These are phyloP conservation scores for Alternaria hordeiaustralica DNA, from an alignment of 2,329 filamentous ascomycete genomes.

Conservation along the genomic window DNA sequence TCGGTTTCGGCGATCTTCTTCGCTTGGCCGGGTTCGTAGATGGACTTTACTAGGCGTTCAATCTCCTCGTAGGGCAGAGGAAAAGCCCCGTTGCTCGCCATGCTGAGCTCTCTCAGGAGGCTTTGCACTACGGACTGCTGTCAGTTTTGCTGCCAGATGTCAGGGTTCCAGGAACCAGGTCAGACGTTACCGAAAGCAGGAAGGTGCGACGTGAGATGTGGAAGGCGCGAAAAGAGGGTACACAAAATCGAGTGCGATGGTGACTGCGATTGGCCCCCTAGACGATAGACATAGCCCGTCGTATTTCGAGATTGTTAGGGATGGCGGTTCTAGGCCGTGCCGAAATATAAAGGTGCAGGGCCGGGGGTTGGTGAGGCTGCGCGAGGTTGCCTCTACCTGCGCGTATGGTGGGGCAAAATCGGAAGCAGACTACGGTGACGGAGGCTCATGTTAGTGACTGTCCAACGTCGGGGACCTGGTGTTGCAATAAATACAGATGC, in stretches of 20 bases:
- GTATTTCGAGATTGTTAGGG: neutral
- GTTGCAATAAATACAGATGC: neutral
- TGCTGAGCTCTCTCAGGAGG: slow-evolving; percentile 9
- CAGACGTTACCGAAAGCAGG: slow-evolving; percentile 2
- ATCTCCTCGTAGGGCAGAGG: slow-evolving; percentile 44
- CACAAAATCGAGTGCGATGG: neutral
- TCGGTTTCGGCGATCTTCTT: slow-evolving; percentile 65
- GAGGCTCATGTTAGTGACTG: slow-evolving; percentile 22
- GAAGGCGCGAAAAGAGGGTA: neutral
- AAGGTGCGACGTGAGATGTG: slow-evolving; percentile 3
- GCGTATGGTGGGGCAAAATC: slow-evolving; percentile 16
- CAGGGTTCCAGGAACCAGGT: slow-evolving; percentile 2
- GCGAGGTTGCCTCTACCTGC: slow-evolving; percentile 19
- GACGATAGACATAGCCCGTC: neutral
- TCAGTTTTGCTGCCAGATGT: neutral
- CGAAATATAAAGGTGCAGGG: neutral
- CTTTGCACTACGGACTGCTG: neutral
- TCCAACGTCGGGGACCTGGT: neutral
- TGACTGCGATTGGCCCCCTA: neutral
- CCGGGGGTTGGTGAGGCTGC: neutral
- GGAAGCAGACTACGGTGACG: slow-evolving; percentile 3
- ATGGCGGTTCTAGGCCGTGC: neutral
- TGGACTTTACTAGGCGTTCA: slow-evolving; percentile 56
- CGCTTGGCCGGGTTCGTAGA: slow-evolving; percentile 57
- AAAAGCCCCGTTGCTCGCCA: slow-evolving; percentile 30